phyloP scores from a whole-genome alignment of 2,329 filamentous ascomycete genomes.

The Aspergillus sergii region DNA sequence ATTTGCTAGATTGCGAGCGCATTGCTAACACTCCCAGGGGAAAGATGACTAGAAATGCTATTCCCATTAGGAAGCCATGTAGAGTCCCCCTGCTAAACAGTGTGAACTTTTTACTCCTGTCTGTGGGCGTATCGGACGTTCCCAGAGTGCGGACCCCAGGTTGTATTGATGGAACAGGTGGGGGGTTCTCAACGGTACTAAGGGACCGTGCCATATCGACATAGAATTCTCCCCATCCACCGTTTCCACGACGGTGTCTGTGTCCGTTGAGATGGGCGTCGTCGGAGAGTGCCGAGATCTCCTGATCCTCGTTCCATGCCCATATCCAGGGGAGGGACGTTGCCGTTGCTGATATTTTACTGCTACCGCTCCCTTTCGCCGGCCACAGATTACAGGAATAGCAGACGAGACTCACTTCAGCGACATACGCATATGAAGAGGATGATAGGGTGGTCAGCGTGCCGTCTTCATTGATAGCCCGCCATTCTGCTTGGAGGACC shows the following conservation, averaged over 20 bases:
- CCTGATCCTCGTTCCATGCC: constrained; percentile 12
- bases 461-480: neutral
- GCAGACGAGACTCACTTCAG: constrained; percentile 9
- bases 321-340: constrained; percentile 13
- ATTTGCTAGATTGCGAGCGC: constrained; percentile 8
- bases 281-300: constrained; percentile 6
- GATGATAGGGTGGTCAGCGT: neutral
- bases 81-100: neutral
- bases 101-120: neutral
- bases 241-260: neutral
- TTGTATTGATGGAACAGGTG: constrained; percentile 5
- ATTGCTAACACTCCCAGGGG: constrained; percentile 11
- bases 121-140: constrained; percentile 2
- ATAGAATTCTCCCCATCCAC: constrained; percentile 14
- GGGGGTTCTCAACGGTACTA: neutral
- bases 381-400: constrained; percentile 13
- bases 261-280: constrained; percentile 9
- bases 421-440: neutral
- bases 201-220: constrained; percentile 12
- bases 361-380: neutral
- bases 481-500: constrained; percentile 7
- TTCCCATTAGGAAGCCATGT: constrained; percentile 12
- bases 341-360: constrained; percentile 2
- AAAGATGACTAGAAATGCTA: constrained; percentile 10
- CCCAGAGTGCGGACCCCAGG: constrained; percentile 6